A percentile compares a stretch with the other conserved stretches of the same genome.
These are phyloP conservation scores for Calonectria hongkongensis DNA, from an alignment of 2,329 filamentous ascomycete genomes.

Conservation along the genomic window DNA sequence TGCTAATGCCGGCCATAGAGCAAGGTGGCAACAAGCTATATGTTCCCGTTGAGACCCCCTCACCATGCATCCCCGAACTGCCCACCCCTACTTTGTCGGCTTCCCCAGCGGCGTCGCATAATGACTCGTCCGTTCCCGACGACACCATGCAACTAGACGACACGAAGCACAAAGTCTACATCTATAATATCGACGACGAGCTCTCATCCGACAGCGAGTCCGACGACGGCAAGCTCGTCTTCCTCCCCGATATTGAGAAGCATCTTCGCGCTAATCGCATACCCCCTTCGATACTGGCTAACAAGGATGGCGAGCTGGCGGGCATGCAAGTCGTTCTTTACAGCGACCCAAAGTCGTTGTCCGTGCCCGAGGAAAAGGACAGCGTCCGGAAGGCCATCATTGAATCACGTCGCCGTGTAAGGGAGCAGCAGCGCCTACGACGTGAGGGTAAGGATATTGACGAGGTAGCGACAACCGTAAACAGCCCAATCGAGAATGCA, in stretches of 20 bases:
- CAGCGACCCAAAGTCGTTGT: constrained; percentile 84
- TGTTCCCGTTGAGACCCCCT: constrained; percentile 75
- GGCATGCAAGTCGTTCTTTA: constrained; percentile 89
- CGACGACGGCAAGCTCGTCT: constrained; percentile 79
- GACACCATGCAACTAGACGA: constrained; percentile 91
- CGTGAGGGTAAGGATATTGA: constrained; percentile 51
- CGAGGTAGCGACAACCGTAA: constrained; percentile 37
- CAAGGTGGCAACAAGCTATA: constrained; percentile 78
- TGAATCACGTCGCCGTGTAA: constrained; percentile 82
- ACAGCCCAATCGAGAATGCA: constrained; percentile 33
- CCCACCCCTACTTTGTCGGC: constrained; percentile 34
- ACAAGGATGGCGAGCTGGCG: constrained; percentile 72
- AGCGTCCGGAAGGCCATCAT: constrained; percentile 89
- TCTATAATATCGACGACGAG: constrained; percentile 92
- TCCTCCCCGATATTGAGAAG: constrained; percentile 90
- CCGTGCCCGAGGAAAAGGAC: constrained; percentile 83
- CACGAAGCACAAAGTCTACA: constrained; percentile 90
- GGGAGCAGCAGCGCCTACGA: constrained; percentile 73
- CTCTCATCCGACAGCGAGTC: constrained; percentile 73
- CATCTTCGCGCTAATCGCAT: constrained; percentile 83
- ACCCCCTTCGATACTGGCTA: constrained; percentile 78
- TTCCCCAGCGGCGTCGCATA: constrained; percentile 30
- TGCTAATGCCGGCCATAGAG: constrained; percentile 65
- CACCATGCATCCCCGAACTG: constrained; percentile 43
- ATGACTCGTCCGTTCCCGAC: constrained; percentile 56